These are phyloP conservation scores for Cornus kousa DNA, from an alignment of 148 eudicot species.

Conservation along the genomic window DNA sequence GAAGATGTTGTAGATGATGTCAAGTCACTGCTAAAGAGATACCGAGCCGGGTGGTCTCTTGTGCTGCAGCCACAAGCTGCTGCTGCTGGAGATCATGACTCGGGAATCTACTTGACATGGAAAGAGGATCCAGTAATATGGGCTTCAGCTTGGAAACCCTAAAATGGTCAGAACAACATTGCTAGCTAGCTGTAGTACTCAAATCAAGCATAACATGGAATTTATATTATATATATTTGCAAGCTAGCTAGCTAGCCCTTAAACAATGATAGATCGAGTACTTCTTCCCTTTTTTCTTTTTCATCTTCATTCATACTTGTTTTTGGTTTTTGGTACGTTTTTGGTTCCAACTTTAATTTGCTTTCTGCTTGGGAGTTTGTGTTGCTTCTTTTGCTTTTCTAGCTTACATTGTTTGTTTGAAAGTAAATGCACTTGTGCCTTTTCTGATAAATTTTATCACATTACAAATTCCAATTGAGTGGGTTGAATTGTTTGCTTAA, in stretches of 20 bases:
- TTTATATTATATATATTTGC: background rate
- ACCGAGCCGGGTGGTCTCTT: slow-evolving; percentile 41
- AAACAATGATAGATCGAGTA: background rate
- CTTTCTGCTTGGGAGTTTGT: slow-evolving; percentile 16
- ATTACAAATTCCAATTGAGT: background rate
- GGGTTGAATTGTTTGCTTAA: background rate
- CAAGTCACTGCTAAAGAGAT: slow-evolving; percentile 45
- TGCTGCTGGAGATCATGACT: background rate
- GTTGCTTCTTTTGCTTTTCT: slow-evolving; percentile 9
- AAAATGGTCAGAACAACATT: background rate
- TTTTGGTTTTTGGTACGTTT: background rate
- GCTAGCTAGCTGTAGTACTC: background rate
- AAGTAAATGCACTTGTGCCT: slow-evolving; percentile 23
- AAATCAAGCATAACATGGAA: no score
- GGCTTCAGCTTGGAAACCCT: slow-evolving; percentile 58
- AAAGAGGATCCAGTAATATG: slow-evolving; percentile 51
- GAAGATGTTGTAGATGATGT: slow-evolving; percentile 55
- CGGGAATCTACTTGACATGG: slow-evolving; percentile 50
- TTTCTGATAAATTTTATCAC: background rate
- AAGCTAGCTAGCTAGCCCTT: background rate
- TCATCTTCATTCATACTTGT: background rate
- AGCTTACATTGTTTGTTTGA: slow-evolving; percentile 21
- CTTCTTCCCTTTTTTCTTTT: background rate
- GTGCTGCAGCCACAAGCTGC: slow-evolving; percentile 16
- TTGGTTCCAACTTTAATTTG: slow-evolving; percentile 11